Base-by-base conservation (phyloP, 345 rosid species). In the Physaria fendleri region DNA sequence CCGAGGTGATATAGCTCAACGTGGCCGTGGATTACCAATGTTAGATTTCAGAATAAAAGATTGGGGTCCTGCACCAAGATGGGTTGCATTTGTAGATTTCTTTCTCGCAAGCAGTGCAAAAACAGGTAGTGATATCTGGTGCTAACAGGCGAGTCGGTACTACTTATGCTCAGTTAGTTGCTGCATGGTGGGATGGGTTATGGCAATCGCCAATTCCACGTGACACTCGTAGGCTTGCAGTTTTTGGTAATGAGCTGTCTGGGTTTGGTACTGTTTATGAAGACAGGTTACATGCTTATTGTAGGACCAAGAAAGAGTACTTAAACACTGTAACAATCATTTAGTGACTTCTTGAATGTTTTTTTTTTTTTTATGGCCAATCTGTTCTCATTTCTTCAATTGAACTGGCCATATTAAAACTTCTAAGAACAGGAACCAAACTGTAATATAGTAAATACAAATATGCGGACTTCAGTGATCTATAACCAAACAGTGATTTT, bases 61-160 rank as follows among this genome's bases (percentile, higher is more conserved):
- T 71, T 93, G 99, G 97, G 99, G 99, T 12, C 97, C 97, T 6
- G 95, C 97, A 43, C 99, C 99, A 9, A 76, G 97, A 73, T 93
- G 99, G 97, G 97, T 87, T 69, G 99, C 99, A 15, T 87, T 93
- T 79, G 99, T 93, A 41, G 99, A 93, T 63, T 93, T 89, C 80
- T 89, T 93, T 73, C 91, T 93, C 25, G 99, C 99, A 12, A 76
- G 97, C 27, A 88, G 82, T 23, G 92, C 97, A 5, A 89, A n/a
- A 79, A 65, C 74, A 78, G 17, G 86, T 83, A 2, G 87, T 93
- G 56, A 75, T 89, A 69, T 76, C 95, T 0, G 99, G 95, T 47
- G 99, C 99, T 63, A 77, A 86, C 55, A 82, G 88, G 68, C 97
- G 97, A 6, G 87, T 93, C 5, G 96, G 92, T 20, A 89, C 99